Base-by-base conservation (phyloP, 345 rosid species). In the Punica granatum region DNA sequence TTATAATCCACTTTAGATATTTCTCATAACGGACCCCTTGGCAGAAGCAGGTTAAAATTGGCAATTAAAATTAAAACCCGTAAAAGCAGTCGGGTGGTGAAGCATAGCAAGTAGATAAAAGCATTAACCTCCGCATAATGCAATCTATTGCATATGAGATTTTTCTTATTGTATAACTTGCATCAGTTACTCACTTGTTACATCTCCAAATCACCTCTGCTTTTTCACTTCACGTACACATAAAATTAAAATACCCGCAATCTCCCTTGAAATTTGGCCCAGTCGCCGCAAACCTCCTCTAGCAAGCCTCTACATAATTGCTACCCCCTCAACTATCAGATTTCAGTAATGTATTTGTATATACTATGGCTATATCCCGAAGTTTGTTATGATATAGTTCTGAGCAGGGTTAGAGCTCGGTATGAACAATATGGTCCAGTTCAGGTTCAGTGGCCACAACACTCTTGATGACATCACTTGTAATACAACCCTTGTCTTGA, bases 371-470 rank as follows among this genome's bases (percentile, higher is more conserved):
- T 59, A 46, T 62, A 48, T 32, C 1, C 18, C 48, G 28, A 25
- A 30, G 15, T 26, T 70, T 32, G 70, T 67, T 36, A 33, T 23
- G 25, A 35, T 70, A 7, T 18, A 42, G 66, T 33, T 28, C 15
- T 59, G 69, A 69, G 65, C 67, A 44, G 26, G 32, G 44, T 84
- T 76, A 88, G 71, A 88, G 94, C 78, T 88, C 94, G 13, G 86
- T 70, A 73, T 81, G 94, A 78, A 80, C 68, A 56, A 79, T 78
- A 59, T 56, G 75, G 61, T 83, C 82, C 4, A 21, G 16, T 12
- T 35, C 37, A 1, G 85, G 61, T 67, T 65, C 78, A 8, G 62
- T 31, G 12, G 49, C 53, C 53, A 28, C 74, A 7, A 65, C 65
- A 32, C 43, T 59, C 64, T 67, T 72, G 3, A 60, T 34, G 37